Conservation (phyloP, 768 basidiomycete genomes). For the Termitomyces bulborhizus region DNA sequence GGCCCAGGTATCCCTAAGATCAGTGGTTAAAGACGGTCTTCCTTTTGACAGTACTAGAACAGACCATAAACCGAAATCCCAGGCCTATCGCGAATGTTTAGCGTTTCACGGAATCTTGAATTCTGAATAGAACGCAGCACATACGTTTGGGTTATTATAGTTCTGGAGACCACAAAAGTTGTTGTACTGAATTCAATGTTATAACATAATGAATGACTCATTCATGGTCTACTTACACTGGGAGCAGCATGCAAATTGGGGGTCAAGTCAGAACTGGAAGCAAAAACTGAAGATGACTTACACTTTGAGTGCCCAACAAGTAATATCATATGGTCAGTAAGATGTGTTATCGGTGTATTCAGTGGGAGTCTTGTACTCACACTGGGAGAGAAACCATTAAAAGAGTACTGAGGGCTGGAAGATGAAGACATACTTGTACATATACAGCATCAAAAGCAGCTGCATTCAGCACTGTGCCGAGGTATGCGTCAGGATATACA, state of each 20-base stretch:
- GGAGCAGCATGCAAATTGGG: neutral
- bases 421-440: conserved; percentile 46
- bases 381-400: neutral
- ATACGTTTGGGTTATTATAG: conserved; percentile 34
- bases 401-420: neutral
- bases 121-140: neutral
- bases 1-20: conserved; percentile 47
- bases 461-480: conserved; percentile 47
- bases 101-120: neutral
- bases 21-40: neutral
- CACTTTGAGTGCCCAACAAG: conserved; percentile 1
- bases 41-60: neutral
- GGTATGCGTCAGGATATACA: conserved; percentile 54
- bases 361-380: conserved; percentile 1
- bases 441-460: conserved; percentile 63
- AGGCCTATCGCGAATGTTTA: conserved; percentile 22
- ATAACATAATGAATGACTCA: neutral
- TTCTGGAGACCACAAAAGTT: conserved; percentile 27
- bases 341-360: neutral
- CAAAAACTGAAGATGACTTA: neutral
- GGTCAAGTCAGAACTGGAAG: neutral
- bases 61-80: conserved; percentile 44
- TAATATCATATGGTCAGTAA: neutral
- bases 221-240: conserved; percentile 7
- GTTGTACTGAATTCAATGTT: conserved; percentile 12